A percentile compares a stretch with the other conserved stretches of the same genome.
Evolutionary conservation across 495 filamentous ascomycete species (phyloP).

Genomic region (Podospora anserina): DNA sequence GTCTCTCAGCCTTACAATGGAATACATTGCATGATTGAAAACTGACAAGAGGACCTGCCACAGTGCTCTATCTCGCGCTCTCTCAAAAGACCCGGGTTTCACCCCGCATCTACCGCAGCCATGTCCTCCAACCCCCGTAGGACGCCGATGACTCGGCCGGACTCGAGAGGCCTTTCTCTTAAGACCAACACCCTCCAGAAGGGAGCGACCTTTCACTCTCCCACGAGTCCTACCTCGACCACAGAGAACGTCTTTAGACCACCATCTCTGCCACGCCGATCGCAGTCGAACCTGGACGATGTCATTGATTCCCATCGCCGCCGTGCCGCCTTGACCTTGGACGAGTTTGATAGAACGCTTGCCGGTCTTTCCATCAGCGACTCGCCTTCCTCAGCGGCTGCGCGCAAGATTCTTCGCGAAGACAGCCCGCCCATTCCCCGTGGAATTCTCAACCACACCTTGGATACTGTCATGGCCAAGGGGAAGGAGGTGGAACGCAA

Average conservation of each 20-base stretch:
- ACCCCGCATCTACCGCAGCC: conserved; percentile 38
- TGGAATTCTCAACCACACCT: conserved; percentile 48
- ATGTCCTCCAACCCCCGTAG: conserved; percentile 54
- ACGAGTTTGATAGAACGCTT: conserved; percentile 49
- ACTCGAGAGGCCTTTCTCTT: conserved; percentile 42
- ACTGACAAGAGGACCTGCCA: conserved; percentile 27
- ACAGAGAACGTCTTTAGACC: conserved; percentile 47
- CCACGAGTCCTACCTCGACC: conserved; percentile 43
- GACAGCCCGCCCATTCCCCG: conserved; percentile 50
- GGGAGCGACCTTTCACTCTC: conserved; percentile 62
- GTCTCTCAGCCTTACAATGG: conserved; percentile 24
- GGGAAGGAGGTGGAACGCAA: conserved; percentile 41
- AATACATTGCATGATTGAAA: conserved; percentile 21
- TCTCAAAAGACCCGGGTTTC: conserved; percentile 27
- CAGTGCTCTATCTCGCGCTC: conserved; percentile 23
- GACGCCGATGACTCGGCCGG: conserved; percentile 47
- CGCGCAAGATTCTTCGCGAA: conserved; percentile 40
- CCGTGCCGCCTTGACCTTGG: conserved; percentile 50
- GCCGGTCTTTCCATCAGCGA: conserved; percentile 32
- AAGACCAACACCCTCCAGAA: conserved; percentile 58
- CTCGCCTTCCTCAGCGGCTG: conserved; percentile 25
- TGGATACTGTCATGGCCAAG: conserved; percentile 42
- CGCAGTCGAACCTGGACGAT: conserved; percentile 61
- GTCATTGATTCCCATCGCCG: conserved; percentile 54
- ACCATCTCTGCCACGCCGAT: conserved; percentile 55